Conservation (phyloP, 805 yeast genomes). For the Kuraishia floccosa region DNA sequence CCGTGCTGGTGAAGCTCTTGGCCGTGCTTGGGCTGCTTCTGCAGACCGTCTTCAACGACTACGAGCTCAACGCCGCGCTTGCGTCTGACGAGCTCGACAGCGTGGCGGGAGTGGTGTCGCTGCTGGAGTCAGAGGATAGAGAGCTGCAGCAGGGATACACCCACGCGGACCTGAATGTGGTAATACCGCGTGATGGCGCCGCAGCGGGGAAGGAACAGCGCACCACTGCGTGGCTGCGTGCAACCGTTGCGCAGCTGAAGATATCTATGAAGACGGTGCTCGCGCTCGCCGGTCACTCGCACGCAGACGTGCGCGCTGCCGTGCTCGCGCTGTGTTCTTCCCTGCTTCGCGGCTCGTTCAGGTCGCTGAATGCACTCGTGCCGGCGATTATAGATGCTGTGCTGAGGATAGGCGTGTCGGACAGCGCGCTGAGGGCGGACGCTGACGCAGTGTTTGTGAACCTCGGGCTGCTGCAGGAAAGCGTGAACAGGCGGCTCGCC, state of each 20-base stretch:
- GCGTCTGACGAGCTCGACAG: conserved; percentile 9
- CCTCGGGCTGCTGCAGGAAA: too few species aligned
- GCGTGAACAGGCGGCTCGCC: too few species aligned
- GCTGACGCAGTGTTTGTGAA: too few species aligned
- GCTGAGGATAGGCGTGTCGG: too few species aligned
- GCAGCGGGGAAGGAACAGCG: conserved; percentile 10
- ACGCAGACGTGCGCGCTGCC: conserved; percentile 19
- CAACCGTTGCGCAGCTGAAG: conserved; percentile 37
- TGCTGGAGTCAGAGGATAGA: conserved; percentile 6
- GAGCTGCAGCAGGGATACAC: background rate
- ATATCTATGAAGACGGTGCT: conserved; percentile 28
- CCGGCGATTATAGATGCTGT: conserved; percentile 24
- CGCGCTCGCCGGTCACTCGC: conserved; percentile 13
- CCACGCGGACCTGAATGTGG: background rate
- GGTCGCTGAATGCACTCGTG: conserved; percentile 22
- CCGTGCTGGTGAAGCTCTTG: conserved; percentile 20
- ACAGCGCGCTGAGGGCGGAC: too few species aligned
- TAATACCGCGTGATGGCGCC: too few species aligned
- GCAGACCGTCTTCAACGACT: conserved; percentile 27
- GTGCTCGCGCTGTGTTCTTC: conserved; percentile 18
- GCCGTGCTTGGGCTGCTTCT: conserved; percentile 18
- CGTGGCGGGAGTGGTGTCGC: conserved; percentile 7
- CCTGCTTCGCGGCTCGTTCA: conserved; percentile 19
- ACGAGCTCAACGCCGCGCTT: conserved; percentile 17
- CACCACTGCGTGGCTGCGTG: conserved; percentile 38